Conservation (phyloP, 805 yeast genomes). For the Candida odintsovae region DNA sequence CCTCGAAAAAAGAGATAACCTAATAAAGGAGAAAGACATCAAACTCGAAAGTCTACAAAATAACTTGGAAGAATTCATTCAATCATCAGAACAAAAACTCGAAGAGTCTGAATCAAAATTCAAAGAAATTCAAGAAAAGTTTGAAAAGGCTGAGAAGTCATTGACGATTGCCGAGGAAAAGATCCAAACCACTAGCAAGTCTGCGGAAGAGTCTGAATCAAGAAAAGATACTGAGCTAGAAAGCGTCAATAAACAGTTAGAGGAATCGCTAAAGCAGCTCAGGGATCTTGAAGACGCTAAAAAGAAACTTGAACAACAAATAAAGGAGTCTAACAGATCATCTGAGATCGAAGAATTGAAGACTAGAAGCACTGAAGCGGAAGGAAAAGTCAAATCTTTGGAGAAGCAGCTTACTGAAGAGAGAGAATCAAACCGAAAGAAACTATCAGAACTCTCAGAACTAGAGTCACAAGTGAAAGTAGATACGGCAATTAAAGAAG, state of each 20-base stretch:
- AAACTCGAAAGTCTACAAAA: background rate
- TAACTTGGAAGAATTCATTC: background rate
- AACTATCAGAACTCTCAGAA: no score
- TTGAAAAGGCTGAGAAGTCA: background rate
- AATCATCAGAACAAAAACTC: background rate
- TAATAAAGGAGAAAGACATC: background rate
- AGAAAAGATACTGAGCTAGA: background rate
- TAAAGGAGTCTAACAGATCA: conserved; percentile 1
- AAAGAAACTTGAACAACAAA: background rate
- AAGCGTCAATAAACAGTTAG: background rate
- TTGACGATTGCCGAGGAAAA: background rate
- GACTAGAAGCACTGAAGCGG: conserved; percentile 12
- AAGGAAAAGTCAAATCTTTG: background rate
- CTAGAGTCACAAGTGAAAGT: background rate
- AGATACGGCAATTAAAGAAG: background rate
- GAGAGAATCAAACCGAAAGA: background rate
- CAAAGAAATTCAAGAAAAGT: background rate
- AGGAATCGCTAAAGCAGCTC: background rate
- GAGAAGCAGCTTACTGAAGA: background rate
- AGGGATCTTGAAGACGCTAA: background rate
- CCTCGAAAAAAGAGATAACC: conserved; percentile 1
- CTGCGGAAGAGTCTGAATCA: background rate
- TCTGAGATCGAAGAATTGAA: conserved; percentile 6
- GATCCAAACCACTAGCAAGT: background rate
- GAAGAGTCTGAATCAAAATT: background rate